Conservation (phyloP, 805 yeast genomes). For the Zygoascus ofunaensis region DNA sequence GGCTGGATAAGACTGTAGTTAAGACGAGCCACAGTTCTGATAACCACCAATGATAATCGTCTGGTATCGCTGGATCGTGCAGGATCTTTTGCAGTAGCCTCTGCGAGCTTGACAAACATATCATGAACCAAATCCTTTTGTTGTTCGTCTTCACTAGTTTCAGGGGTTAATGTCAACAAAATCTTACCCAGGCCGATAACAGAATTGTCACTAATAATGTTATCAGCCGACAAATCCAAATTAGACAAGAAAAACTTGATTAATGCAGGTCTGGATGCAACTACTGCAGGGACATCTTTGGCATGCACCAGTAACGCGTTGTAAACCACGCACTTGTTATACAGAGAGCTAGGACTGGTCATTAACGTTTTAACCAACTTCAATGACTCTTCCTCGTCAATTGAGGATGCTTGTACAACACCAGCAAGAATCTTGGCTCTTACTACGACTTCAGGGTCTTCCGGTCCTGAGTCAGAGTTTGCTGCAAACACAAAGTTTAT, state of each 20-base stretch:
- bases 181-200: conserved; percentile 75
- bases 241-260: conserved; percentile 41
- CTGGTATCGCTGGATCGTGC: conserved; percentile 67
- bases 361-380: conserved; percentile 24
- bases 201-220: conserved; percentile 66
- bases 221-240: conserved; percentile 35
- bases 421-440: conserved; percentile 76
- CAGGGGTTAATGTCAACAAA: conserved; percentile 41
- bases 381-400: conserved; percentile 44
- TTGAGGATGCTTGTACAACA: conserved; percentile 50
- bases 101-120: conserved; percentile 23
- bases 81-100: conserved; percentile 41
- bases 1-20: conserved; percentile 37
- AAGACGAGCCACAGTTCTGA: conserved; percentile 61
- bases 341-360: conserved; percentile 9
- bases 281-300: conserved; percentile 50
- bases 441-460: conserved; percentile 29
- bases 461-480: conserved; percentile 18
- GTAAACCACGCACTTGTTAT: conserved; percentile 49
- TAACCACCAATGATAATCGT: conserved; percentile 64
- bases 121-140: conserved; percentile 29
- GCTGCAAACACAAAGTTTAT: conserved; percentile 65
- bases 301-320: conserved; percentile 76
- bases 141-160: conserved; percentile 24
- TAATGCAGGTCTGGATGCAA: conserved; percentile 43